A percentile compares a stretch with the other conserved stretches of the same genome.
phyloP scores from a whole-genome alignment of 495 filamentous ascomycete genomes.

The Apodospora peruviana region DNA sequence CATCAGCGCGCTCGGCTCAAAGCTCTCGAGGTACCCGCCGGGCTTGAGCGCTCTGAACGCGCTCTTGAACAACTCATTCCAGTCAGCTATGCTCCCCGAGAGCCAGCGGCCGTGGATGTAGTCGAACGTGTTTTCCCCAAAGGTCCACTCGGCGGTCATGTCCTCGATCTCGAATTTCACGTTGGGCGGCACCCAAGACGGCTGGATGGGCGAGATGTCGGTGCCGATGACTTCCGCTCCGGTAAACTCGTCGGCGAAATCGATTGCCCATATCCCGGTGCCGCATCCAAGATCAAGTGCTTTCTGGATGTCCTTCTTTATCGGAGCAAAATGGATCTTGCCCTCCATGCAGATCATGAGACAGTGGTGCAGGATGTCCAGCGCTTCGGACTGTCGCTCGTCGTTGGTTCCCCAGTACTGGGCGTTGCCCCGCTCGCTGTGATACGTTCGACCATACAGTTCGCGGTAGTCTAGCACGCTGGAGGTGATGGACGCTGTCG shows the following conservation, averaged over 20 bases:
- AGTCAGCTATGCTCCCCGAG: slow-evolving; percentile 52
- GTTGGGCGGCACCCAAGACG: slow-evolving; percentile 42
- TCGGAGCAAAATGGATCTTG: background rate
- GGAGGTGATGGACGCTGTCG: slow-evolving; percentile 1
- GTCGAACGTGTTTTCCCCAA: slow-evolving; percentile 47
- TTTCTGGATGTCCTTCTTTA: slow-evolving; percentile 1
- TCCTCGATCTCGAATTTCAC: slow-evolving; percentile 51
- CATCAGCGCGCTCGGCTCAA: slow-evolving; percentile 36
- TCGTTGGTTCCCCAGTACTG: slow-evolving; percentile 1
- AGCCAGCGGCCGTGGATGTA: slow-evolving; percentile 57
- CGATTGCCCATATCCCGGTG: slow-evolving; percentile 8
- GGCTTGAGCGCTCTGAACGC: slow-evolving; percentile 23
- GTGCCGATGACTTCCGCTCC: slow-evolving; percentile 51
- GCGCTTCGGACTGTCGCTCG: background rate
- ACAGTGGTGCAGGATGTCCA: slow-evolving; percentile 1
- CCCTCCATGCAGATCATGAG: background rate
- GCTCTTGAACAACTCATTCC: slow-evolving; percentile 36
- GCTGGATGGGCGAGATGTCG: slow-evolving; percentile 56
- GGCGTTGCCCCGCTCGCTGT: background rate
- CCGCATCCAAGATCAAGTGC: slow-evolving; percentile 2
- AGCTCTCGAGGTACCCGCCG: slow-evolving; percentile 37
- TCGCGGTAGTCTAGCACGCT: background rate
- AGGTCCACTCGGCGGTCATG: slow-evolving; percentile 46
- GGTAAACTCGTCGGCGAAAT: slow-evolving; percentile 44
- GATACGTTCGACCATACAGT: background rate